Evolutionary conservation across 306 rosid species (phyloP).

Genomic region (Carpinus viminea): DNA sequence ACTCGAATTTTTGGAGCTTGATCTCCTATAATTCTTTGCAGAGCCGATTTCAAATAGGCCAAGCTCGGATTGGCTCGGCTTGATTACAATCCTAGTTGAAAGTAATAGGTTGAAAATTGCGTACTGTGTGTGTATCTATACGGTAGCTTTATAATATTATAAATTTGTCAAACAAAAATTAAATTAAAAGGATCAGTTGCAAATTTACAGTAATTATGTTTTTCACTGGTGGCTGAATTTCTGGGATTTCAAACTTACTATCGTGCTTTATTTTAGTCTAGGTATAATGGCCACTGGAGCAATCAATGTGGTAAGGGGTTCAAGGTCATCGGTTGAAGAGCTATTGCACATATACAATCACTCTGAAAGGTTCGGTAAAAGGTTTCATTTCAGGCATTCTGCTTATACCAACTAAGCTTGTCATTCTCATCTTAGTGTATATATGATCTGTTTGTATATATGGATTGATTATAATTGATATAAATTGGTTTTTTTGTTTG

Average conservation of each 20-base stretch:
- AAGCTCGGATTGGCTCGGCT: too few species aligned
- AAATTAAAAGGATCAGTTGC: neutral
- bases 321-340: constrained; percentile 87
- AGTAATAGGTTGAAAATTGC: neutral
- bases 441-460: constrained; percentile 6
- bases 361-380: constrained; percentile 72
- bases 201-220: neutral
- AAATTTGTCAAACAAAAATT: neutral
- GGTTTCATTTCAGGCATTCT: neutral
- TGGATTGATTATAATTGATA: constrained; percentile 5
- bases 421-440: neutral
- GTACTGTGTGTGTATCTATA: neutral
- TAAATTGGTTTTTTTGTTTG: constrained; percentile 5
- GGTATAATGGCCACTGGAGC: constrained; percentile 96
- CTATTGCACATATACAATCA: constrained; percentile 77
- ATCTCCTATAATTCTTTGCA: too few species aligned
- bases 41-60: too few species aligned
- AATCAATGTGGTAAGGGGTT: constrained; percentile 92
- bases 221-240: neutral
- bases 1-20: too few species aligned
- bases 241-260: constrained; percentile 22
- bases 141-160: neutral
- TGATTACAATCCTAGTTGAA: neutral
- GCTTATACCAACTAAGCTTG: neutral
- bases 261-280: constrained; percentile 40